Conservation (phyloP, 2,329 filamentous ascomycete species). For the Coniochaeta prunicola region DNA sequence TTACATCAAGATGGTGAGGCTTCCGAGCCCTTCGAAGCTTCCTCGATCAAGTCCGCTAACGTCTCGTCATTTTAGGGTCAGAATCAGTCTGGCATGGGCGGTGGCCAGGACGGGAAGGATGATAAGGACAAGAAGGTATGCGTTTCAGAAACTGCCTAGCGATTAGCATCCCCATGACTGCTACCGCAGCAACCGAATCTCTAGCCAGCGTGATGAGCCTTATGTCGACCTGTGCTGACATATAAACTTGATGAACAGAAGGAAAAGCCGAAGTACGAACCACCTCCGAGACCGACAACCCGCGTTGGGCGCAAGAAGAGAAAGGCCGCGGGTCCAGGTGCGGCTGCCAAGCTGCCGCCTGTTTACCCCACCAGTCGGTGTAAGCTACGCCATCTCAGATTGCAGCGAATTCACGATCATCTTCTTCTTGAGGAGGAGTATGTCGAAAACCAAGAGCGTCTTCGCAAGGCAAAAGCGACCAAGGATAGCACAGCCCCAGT, state of each 20-base stretch:
- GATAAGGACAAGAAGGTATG: slow-evolving; percentile 91
- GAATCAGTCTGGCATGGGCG: slow-evolving; percentile 81
- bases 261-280: slow-evolving; percentile 99
- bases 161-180: neutral
- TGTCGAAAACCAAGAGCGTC: slow-evolving; percentile 95
- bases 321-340: slow-evolving; percentile 87
- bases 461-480: slow-evolving; percentile 83
- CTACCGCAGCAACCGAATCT: neutral
- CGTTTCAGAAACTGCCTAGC: too few relatives aligned
- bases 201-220: neutral
- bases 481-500: slow-evolving; percentile 60
- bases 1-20: slow-evolving; percentile 19
- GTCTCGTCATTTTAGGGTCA: slow-evolving; percentile 47
- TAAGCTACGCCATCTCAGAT: slow-evolving; percentile 92
- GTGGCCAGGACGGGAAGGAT: slow-evolving; percentile 68
- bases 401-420: slow-evolving; percentile 98
- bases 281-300: slow-evolving; percentile 91
- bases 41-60: neutral
- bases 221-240: neutral
- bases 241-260: slow-evolving; percentile 52
- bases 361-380: slow-evolving; percentile 95
- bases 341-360: slow-evolving; percentile 87
- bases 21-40: neutral
- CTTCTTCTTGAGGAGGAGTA: slow-evolving; percentile 96
- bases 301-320: slow-evolving; percentile 98